A percentile compares a stretch with the other conserved stretches of the same genome.
phyloP scores from a whole-genome alignment of 371 early-diverging fungal species.

The Polyrhizophydium stewartii region DNA sequence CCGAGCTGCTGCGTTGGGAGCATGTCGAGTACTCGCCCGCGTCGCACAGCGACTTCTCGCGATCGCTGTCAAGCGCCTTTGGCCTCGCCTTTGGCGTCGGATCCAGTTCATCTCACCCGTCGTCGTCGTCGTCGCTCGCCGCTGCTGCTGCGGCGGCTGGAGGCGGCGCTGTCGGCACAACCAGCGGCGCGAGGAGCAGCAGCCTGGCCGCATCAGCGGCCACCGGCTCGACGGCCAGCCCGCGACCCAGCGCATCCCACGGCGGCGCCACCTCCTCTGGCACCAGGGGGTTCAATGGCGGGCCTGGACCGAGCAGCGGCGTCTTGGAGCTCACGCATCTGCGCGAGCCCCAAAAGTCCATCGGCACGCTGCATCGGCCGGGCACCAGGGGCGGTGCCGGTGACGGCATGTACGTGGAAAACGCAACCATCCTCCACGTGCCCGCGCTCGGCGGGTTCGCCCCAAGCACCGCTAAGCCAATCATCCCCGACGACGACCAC shows the following conservation, averaged over 20 bases:
- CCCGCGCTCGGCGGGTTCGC: conserved; percentile 24
- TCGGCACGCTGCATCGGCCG: conserved; percentile 10
- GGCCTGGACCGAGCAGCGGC: not conserved
- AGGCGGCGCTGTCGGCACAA: no score
- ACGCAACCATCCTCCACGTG: conserved; percentile 20
- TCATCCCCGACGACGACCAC: conserved; percentile 12
- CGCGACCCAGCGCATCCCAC: not conserved
- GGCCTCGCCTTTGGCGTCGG: not conserved
- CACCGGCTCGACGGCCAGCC: not conserved
- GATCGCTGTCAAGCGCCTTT: not conserved
- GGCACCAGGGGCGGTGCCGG: conserved; percentile 32
- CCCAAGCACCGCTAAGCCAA: conserved; percentile 25
- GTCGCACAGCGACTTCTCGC: conserved; percentile 6
- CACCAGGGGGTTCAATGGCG: not conserved
- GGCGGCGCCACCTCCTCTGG: not conserved
- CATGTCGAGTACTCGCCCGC: conserved; percentile 12
- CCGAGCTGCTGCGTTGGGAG: conserved; percentile 23
- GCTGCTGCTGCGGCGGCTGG: no score
- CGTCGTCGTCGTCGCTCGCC: not conserved
- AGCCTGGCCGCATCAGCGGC: not conserved
- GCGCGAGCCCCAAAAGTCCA: not conserved
- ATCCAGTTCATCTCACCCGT: not conserved
- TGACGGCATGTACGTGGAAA: conserved; percentile 41
- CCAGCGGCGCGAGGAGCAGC: no score
- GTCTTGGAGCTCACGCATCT: not conserved